phyloP scores from a whole-genome alignment of 345 rosid genomes.

The Syzygium jambos region DNA sequence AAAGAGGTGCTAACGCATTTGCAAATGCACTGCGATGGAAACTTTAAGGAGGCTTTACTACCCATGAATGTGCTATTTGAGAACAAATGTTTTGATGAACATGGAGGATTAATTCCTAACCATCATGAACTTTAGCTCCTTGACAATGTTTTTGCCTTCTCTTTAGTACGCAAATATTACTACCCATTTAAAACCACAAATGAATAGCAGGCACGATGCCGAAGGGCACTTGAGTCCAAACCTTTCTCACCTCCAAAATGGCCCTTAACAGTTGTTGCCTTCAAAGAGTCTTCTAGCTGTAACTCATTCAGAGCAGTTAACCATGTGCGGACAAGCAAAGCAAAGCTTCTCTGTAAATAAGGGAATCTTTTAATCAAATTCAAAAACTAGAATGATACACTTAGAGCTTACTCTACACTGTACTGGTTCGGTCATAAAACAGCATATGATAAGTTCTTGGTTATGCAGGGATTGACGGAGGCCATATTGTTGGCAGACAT shows the following conservation, averaged over 20 bases:
- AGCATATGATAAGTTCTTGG: not conserved
- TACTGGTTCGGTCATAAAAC: not conserved
- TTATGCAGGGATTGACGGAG: slow-evolving; percentile 71
- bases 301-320: not conserved
- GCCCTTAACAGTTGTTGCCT: not conserved
- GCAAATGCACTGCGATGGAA: not conserved
- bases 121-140: not conserved
- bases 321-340: not conserved
- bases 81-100: not conserved
- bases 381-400: not conserved
- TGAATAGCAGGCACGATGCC: not conserved
- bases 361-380: not conserved
- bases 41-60: not conserved
- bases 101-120: not conserved
- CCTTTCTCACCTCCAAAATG: not conserved
- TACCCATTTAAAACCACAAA: not conserved
- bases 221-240: not conserved
- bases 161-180: not conserved
- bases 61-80: not conserved
- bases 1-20: not conserved
- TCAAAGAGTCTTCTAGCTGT: not conserved
- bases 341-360: not conserved
- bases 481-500: slow-evolving; percentile 79
- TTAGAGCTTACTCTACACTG: not conserved
- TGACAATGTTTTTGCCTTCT: not conserved